Base-by-base conservation (phyloP, 495 filamentous ascomycete genomes). In the Neurospora sp. region DNA sequence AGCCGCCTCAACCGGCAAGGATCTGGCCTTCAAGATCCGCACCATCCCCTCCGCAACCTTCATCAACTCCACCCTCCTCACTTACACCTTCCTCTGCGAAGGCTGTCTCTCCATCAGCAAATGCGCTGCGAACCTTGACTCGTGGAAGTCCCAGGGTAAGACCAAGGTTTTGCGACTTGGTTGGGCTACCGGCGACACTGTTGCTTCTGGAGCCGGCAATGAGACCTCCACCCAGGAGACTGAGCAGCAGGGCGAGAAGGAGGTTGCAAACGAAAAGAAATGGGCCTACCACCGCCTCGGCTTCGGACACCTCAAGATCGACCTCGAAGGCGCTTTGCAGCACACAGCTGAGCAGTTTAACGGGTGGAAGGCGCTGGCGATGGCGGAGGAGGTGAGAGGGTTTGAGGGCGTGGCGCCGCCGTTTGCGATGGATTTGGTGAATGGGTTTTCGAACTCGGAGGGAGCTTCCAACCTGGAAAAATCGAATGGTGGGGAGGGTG, bases 71-170 rank as follows among this genome's bases (percentile, higher is more conserved):
- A 77, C 75, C 2, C 69, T 73, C 9, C 42, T 78, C 1, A 77
- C 78, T 0, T 78, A 77, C 71, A 78, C 78, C 0, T 78, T 79
- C 72, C 7, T 79, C 0, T 79, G 77, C 70, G 78, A 78, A 24
- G 73, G 75, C 0, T 79, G 78, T 38, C 21, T 79, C 2, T 73
- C 76, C 11, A 48, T 71, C 11, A 42, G 9, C 11, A 66, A 66
- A 7, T 66, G 54, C 24, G 54, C 54, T 0, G 6, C 28, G 0
- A 66, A 62, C 54, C 3, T 62, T 0, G 24, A 62, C 0, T 6
- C 5, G 2, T 62, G 15, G 13, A 28, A 34, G 2, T 4, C 48
- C 21, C 8, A 40, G 13, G 54, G 54, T 2, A 66, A 66, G 54
- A 66, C 54, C 13, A 66, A 66, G 3, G 54, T 66, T 2, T 0